Conservation (phyloP, 768 basidiomycete genomes). For the Lentinula boryana region DNA sequence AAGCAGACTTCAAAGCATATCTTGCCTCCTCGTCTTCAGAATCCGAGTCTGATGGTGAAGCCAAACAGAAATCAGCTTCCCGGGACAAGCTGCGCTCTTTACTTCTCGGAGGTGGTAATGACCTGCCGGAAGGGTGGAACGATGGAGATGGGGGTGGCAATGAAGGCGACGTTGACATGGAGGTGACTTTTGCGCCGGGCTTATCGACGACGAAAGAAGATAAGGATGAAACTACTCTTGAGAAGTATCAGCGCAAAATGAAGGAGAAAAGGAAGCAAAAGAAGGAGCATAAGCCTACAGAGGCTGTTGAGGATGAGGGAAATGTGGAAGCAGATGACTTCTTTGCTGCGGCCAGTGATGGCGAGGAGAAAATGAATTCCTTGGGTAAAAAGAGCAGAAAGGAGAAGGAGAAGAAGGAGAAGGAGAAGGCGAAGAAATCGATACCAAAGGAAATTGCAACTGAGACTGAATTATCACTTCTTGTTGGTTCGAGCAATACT, state of each 20-base stretch:
- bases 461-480: conserved; percentile 58
- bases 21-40: conserved; percentile 68
- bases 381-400: conserved; percentile 10
- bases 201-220: conserved; percentile 49
- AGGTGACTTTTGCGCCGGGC: conserved; percentile 92
- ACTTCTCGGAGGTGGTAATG: conserved; percentile 63
- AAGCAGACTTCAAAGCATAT: conserved; percentile 82
- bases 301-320: conserved; percentile 15
- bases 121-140: conserved; percentile 84
- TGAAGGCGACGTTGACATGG: conserved; percentile 71
- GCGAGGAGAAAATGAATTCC: conserved; percentile 22
- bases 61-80: conserved; percentile 33
- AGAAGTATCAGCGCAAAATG: conserved; percentile 85
- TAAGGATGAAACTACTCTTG: conserved; percentile 81
- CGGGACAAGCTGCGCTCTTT: conserved; percentile 74
- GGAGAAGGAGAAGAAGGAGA: conserved; percentile 11
- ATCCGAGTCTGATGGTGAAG: conserved; percentile 45
- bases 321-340: conserved; percentile 56
- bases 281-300: conserved; percentile 59
- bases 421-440: conserved; percentile 10
- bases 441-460: conserved; percentile 37
- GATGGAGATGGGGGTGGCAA: conserved; percentile 30
- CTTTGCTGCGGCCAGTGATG: conserved; percentile 55
- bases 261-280: conserved; percentile 81
- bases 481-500: conserved; percentile 49